These are phyloP conservation scores for Solanum appendiculatum DNA, from an alignment of 257 asterid species.

Conservation along the genomic window DNA sequence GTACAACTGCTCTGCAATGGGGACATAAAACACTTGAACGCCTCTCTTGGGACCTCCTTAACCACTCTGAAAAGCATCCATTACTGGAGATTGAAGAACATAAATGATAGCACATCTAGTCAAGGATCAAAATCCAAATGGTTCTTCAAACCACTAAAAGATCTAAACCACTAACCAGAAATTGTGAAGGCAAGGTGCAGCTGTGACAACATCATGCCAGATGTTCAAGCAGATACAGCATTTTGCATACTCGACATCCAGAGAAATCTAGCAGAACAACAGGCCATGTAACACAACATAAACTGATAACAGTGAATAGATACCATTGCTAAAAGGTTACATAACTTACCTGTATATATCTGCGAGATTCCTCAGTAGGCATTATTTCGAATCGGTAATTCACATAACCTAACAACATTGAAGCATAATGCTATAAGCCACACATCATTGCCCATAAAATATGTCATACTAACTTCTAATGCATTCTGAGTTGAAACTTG, in stretches of 20 bases:
- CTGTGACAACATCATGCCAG: constrained; percentile 98
- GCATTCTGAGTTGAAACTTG: neutral
- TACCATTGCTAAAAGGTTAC: neutral
- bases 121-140: neutral
- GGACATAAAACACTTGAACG: constrained; percentile 71
- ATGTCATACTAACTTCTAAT: neutral
- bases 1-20: constrained; percentile 87
- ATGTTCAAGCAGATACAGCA: constrained; percentile 80
- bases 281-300: constrained; percentile 2
- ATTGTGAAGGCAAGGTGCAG: constrained; percentile 97
- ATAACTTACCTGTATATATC: constrained; percentile 56
- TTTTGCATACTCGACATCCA: constrained; percentile 83
- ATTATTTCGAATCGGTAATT: constrained; percentile 64
- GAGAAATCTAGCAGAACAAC: constrained; percentile 34
- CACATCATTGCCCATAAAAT: neutral
- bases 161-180: constrained; percentile 48
- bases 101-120: neutral
- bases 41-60: constrained; percentile 72
- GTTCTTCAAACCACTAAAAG: neutral
- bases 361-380: constrained; percentile 49
- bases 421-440: constrained; percentile 6
- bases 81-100: constrained; percentile 48
- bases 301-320: neutral
- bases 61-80: constrained; percentile 99
- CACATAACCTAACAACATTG: constrained; percentile 44